Percentiles rank a stretch among this genome's conserved stretches.
Conservation (phyloP, 768 basidiomycete genomes). For the Lentinula sp. region DNA sequence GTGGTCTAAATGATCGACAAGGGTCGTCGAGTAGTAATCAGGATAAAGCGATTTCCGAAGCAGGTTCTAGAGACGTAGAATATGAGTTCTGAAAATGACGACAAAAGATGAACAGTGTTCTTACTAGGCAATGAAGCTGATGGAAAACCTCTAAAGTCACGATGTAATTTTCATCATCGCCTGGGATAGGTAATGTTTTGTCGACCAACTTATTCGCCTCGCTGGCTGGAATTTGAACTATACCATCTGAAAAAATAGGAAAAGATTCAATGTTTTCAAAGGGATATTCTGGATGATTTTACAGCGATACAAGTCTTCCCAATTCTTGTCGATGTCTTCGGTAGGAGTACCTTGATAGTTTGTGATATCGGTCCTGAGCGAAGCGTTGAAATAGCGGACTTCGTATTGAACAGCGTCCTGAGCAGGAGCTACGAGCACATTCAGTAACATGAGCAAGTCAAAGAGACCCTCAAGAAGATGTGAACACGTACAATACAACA, state of each 20-base stretch:
- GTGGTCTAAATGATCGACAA: slow-evolving; percentile 10
- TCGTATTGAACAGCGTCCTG: not conserved
- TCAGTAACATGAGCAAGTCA: not conserved
- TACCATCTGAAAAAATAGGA: not conserved
- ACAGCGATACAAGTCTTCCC: slow-evolving; percentile 5
- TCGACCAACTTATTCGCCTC: not conserved
- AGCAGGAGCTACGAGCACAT: not conserved
- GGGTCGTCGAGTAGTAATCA: slow-evolving; percentile 12
- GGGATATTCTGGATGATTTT: not conserved
- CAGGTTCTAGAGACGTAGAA: slow-evolving; percentile 8
- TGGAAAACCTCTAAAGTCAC: slow-evolving; percentile 21
- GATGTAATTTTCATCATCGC: slow-evolving; percentile 18
- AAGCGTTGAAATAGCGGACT: not conserved
- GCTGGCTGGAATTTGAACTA: not conserved
- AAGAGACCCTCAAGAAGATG: not conserved
- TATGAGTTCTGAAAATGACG: not conserved
- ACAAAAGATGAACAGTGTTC: not conserved
- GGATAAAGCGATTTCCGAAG: slow-evolving; percentile 14
- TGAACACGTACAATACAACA: not conserved
- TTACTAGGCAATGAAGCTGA: slow-evolving; percentile 23
- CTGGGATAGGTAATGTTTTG: slow-evolving; percentile 12
- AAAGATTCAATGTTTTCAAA: not conserved
- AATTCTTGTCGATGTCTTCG: slow-evolving; percentile 1
- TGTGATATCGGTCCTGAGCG: not conserved
- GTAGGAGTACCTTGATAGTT: not conserved